Evolutionary conservation across 139 green algal species (phyloP), one percentile per base, ranked within the genome.

Genomic region (Edaphochlamys debaryana): DNA sequence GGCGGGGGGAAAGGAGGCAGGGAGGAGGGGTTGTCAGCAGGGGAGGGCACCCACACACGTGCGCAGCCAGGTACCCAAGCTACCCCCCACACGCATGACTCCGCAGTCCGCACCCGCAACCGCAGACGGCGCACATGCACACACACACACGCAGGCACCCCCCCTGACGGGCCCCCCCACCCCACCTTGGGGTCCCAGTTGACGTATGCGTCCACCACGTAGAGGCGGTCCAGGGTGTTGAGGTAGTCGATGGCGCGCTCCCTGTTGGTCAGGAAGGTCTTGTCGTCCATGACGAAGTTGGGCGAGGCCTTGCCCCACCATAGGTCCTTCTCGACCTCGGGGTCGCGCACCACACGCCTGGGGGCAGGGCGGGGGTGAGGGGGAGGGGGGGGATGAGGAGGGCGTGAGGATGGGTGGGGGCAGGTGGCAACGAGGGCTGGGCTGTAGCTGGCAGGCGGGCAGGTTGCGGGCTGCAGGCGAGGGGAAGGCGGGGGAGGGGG

Each of bases 341-440:
- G 48, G 77, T 99, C 94, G 11, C 91, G 89, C 75, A 99, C 95
- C 17, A 99, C 91, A 56, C 96, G 93, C 94, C 98, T 99, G 94
- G 5, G 25, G 17, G 13, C 3, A 54, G n/a, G 42, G 45, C 45
- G 13, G 45, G 45, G 45, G 45, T 54, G 45, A 54, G 45, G n/a
- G 50, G 45, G 45, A 7, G 40, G 27, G 19, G 27, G n/a, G 40
- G 45, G 48, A 32, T 62, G 29, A 8, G 37, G 73, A 17, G 1
- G 38, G 37, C 0, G 37, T 34, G 32, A 9, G 37, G 20, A 52
- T 6, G 48, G 30, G 13, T 4, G n/a, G n/a, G 62, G 8, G 8
- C 40, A 48, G 7, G 4, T 50, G 48, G 34, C 6, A 17, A 40
- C 25, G 13, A 64, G 34, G n/a, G 71, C 52, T 4, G 40, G 2